phyloP scores from a whole-genome alignment of 768 basidiomycete genomes.

The Inosperma sp. region DNA sequence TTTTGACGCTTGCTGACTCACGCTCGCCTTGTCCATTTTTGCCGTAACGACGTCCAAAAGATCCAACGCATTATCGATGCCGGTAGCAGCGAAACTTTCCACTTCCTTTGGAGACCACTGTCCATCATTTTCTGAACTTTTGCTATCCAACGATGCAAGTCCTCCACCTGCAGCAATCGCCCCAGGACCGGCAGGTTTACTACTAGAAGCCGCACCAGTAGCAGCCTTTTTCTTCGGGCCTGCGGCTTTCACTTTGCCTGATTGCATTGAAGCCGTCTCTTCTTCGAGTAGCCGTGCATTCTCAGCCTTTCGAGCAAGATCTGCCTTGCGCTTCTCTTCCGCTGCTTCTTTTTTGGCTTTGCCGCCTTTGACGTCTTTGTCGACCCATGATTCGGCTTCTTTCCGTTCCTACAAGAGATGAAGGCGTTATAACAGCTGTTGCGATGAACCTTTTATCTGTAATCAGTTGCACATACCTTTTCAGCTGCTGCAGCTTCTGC shows the following conservation, averaged over 20 bases:
- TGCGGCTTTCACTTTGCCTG: constrained; percentile 62
- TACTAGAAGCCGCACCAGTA: constrained; percentile 25
- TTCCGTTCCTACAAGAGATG: constrained; percentile 53
- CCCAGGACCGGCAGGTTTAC: constrained; percentile 79
- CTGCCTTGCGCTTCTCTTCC: constrained; percentile 76
- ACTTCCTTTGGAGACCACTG: constrained; percentile 38
- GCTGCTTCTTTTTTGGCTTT: constrained; percentile 65
- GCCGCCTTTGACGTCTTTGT: constrained; percentile 54
- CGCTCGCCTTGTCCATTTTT: constrained; percentile 89
- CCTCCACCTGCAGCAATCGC: constrained; percentile 75
- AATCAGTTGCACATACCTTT: constrained; percentile 39
- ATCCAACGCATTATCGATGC: constrained; percentile 88
- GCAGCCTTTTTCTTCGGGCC: constrained; percentile 54
- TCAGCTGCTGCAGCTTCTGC: constrained; percentile 54
- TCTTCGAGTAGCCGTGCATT: constrained; percentile 81
- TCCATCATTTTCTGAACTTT: constrained; percentile 27
- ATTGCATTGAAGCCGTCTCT: constrained; percentile 63
- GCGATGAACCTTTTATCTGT: neutral
- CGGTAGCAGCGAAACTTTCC: constrained; percentile 78
- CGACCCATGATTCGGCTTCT: constrained; percentile 65
- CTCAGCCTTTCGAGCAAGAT: constrained; percentile 83
- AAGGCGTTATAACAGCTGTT: neutral
- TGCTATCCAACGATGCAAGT: constrained; percentile 24
- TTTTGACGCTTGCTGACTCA: constrained; percentile 81
- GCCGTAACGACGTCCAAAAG: constrained; percentile 84